These are phyloP conservation scores for Thraustochytrium sp. DNA, from an alignment of 352 stramenopile genomes.

Conservation along the genomic window DNA sequence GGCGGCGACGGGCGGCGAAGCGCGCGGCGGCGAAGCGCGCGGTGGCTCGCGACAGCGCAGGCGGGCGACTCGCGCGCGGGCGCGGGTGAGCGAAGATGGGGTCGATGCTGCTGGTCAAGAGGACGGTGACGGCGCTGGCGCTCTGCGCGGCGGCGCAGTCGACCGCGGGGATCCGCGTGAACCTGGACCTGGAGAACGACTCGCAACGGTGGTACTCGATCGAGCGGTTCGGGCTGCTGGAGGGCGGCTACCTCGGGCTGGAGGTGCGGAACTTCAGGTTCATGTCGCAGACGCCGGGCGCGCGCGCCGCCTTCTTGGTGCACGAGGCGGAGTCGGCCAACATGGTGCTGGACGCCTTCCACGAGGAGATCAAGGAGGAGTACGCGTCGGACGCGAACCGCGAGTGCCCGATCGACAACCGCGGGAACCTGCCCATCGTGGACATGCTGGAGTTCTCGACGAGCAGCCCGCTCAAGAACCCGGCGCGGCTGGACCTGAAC, in stretches of 20 bases:
- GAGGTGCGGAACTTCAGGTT: slow-evolving; percentile 60
- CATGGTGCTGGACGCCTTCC: slow-evolving; percentile 52
- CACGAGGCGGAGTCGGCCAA: slow-evolving; percentile 44
- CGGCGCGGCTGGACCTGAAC: slow-evolving; percentile 50
- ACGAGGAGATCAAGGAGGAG: slow-evolving; percentile 61
- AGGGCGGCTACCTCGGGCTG: slow-evolving; percentile 63
- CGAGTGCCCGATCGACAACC: slow-evolving; percentile 2
- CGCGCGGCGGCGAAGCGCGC: too few species aligned
- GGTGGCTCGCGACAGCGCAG: too few species aligned
- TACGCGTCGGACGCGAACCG: slow-evolving; percentile 57
- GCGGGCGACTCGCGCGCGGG: too few species aligned
- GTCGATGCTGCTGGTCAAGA: too few species aligned
- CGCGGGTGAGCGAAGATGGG: too few species aligned
- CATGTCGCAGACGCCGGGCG: not conserved
- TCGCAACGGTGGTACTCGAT: slow-evolving; percentile 71
- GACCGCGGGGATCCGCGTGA: not conserved
- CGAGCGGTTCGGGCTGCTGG: slow-evolving; percentile 77
- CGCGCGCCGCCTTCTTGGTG: slow-evolving; percentile 46
- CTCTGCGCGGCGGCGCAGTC: slow-evolving; percentile 45
- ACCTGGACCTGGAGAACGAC: slow-evolving; percentile 52
- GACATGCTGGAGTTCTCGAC: slow-evolving; percentile 48
- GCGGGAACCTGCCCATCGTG: slow-evolving; percentile 48
- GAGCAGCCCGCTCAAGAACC: slow-evolving; percentile 41
- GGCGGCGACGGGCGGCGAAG: too few species aligned
- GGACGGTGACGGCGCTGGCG: not conserved